Evolutionary conservation across 2,329 filamentous ascomycete genomes (phyloP).

Genomic region (Arthroderma sp.): DNA sequence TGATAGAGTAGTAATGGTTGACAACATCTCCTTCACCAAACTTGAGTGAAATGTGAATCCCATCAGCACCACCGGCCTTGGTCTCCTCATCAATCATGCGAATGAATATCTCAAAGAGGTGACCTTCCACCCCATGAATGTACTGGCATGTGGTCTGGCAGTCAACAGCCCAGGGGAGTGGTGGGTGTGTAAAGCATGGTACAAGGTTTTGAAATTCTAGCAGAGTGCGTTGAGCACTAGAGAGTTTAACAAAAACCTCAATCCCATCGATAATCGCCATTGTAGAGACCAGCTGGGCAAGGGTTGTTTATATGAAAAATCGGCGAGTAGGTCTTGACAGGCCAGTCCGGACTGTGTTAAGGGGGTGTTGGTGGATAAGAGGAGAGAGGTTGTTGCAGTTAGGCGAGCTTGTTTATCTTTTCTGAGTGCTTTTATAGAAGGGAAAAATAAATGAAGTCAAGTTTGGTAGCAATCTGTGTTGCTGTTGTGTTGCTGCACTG

Average conservation of each 20-base stretch:
- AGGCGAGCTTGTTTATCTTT: not conserved
- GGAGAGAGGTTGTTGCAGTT: not conserved
- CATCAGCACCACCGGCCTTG: conserved; percentile 1
- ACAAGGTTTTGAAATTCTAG: not conserved
- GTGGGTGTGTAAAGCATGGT: too few relatives aligned
- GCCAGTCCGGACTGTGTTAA: not conserved
- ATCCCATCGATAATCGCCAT: conserved; percentile 9
- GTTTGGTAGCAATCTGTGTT: not conserved
- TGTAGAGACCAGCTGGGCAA: not conserved
- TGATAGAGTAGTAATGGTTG: conserved; percentile 10
- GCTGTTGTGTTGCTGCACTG: not conserved
- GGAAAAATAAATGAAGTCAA: not conserved
- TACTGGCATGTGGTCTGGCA: not conserved
- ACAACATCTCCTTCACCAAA: conserved; percentile 5
- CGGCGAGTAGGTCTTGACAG: not conserved
- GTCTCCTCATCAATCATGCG: not conserved
- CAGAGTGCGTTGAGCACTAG: not conserved
- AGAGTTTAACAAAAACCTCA: conserved; percentile 7
- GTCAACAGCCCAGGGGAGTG: conserved; percentile 5
- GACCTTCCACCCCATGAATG: not conserved
- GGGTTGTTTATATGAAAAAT: not conserved
- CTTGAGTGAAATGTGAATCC: conserved; percentile 8
- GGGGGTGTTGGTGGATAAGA: too few relatives aligned
- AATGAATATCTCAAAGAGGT: conserved; percentile 1
- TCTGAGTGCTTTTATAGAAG: not conserved